Base-by-base conservation (phyloP, 306 rosid species). In the Cyclanthera cordifolia region DNA sequence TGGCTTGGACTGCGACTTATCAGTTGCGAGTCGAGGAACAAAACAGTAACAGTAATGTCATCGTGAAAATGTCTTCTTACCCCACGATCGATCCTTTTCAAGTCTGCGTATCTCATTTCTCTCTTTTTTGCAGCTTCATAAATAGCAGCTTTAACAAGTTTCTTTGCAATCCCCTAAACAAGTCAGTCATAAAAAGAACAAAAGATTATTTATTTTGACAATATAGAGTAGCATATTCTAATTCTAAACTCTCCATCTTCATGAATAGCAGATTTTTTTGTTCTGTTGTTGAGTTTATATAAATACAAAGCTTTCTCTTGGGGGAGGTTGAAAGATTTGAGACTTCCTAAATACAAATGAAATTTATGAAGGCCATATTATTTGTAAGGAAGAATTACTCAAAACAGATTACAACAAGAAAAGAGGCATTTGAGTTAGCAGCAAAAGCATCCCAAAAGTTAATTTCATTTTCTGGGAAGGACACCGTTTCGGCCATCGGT, bases 51-150 rank as follows among this genome's bases (percentile, higher is more conserved):
- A 2, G 99, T 88, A 27, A 94, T 94, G 72, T 94, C 99, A 13
- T 94, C 99, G 13, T 94, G 99, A 77, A 94, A 94, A 74, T 90
- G 99, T 77, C 99, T 88, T 75, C 99, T 80, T 81, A 94, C 96
- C 66, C 99, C 99, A 24, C 95, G 60, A 3, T 90, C 97, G 5
- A 94, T 94, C 91, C 85, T 94, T 59, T 86, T 79, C 85, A 94
- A 73, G 77, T 94, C 99, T 7, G 95, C 83, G 75, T 85, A 90
- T 81, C 99, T 88, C 97, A 90, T 94, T 78, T 94, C 99, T 81
- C 99, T 85, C 54, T 90, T 94, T 82, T 86, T 94, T 0, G 99
- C 97, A 6, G 97, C 99, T 79, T 82, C 97, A 25, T 74, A 76
- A 54, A 94, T 84, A 27, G 97, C 99, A 2, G 89, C 58, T 75